Evolutionary conservation across 306 rosid genomes (phyloP).

Genomic region (Acacia melanoxylon): DNA sequence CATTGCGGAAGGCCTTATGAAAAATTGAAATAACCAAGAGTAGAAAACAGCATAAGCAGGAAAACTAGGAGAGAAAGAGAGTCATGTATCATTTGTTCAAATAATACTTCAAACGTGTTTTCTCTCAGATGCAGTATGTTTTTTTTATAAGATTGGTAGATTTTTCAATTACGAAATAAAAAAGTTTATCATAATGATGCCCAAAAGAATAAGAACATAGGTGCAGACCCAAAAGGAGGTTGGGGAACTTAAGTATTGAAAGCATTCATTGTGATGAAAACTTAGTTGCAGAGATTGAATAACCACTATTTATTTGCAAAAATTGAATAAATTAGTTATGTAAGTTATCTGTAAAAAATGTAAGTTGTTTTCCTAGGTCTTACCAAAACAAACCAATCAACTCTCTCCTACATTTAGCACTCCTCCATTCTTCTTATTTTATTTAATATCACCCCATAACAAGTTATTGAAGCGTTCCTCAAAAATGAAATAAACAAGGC

Average conservation of each 20-base stretch:
- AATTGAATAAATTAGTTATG: too few species aligned
- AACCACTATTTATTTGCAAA: too few species aligned
- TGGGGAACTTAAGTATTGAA: background rate
- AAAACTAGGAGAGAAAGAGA: background rate
- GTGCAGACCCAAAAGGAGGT: background rate
- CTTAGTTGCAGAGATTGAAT: background rate
- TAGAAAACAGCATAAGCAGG: background rate
- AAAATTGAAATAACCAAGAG: background rate
- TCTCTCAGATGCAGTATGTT: background rate
- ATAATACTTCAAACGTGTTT: conserved; percentile 5
- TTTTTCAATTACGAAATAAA: background rate
- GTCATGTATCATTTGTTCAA: background rate
- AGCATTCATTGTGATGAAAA: background rate
- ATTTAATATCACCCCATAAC: background rate
- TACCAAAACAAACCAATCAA: too few species aligned
- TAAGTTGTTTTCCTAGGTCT: too few species aligned
- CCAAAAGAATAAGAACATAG: background rate
- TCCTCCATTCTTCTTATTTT: background rate
- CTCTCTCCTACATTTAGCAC: too few species aligned
- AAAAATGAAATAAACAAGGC: background rate
- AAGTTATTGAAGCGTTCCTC: background rate
- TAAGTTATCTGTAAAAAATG: too few species aligned
- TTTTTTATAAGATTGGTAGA: background rate
- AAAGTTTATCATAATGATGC: background rate
- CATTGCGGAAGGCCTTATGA: background rate